Evolutionary conservation across 2,329 filamentous ascomycete genomes (phyloP).

Genomic region (Stemphylium lycopersici): DNA sequence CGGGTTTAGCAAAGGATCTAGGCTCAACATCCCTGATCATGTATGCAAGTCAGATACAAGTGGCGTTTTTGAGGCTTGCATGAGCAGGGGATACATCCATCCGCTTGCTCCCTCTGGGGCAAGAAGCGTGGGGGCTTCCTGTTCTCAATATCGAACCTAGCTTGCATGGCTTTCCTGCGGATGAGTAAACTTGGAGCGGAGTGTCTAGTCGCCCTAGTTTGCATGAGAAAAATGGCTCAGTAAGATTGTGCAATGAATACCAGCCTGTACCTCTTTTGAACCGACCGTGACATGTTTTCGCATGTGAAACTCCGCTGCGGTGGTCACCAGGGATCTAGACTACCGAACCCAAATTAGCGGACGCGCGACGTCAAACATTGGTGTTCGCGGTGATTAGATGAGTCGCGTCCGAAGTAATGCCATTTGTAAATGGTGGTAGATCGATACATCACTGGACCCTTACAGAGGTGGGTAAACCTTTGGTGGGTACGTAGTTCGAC

Average conservation of each 20-base stretch:
- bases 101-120: constrained; percentile 26
- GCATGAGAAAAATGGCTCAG: neutral
- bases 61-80: constrained; percentile 31
- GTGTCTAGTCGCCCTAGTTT: neutral
- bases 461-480: neutral
- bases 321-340: constrained; percentile 20
- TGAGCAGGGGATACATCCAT: constrained; percentile 19
- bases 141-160: constrained; percentile 18
- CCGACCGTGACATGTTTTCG: neutral
- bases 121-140: constrained; percentile 24
- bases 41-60: constrained; percentile 37
- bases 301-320: constrained; percentile 22
- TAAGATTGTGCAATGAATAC: neutral
- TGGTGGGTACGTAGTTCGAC: constrained; percentile 4
- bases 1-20: constrained; percentile 27
- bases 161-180: constrained; percentile 4
- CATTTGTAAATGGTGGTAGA: constrained; percentile 5
- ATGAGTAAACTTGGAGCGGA: constrained; percentile 1
- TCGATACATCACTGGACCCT: constrained; percentile 10
- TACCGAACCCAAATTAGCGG: constrained; percentile 20
- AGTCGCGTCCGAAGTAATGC: constrained; percentile 18
- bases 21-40: constrained; percentile 27
- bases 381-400: constrained; percentile 9
- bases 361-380: constrained; percentile 21
- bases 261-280: neutral